Conservation (phyloP, 2,329 filamentous ascomycete genomes). For the Pseudocercospora fuligena region DNA sequence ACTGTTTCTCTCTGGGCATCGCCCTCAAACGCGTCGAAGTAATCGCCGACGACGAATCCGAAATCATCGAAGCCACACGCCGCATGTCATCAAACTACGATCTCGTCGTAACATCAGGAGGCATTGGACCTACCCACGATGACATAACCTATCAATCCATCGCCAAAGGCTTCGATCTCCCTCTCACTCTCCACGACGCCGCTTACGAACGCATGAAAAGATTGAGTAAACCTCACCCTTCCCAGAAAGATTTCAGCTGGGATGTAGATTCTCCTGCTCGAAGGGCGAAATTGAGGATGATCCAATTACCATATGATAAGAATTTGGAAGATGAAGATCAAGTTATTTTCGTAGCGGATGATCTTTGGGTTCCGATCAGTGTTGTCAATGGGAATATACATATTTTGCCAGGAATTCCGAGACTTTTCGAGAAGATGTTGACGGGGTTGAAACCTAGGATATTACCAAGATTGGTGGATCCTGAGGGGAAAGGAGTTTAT, state of each 20-base stretch:
- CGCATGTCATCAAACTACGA: conserved; percentile 91
- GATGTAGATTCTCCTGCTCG: conserved; percentile 77
- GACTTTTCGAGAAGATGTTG: conserved; percentile 79
- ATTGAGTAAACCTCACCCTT: conserved; percentile 73
- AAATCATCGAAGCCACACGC: conserved; percentile 84
- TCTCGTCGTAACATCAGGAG: conserved; percentile 92
- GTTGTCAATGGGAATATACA: conserved; percentile 93
- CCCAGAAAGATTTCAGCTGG: conserved; percentile 77
- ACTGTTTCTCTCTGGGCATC: conserved; percentile 68
- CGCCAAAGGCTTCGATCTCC: conserved; percentile 81
- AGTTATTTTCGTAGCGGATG: conserved; percentile 76
- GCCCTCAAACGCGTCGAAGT: conserved; percentile 86
- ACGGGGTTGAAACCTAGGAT: conserved; percentile 75
- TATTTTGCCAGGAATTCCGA: conserved; percentile 87
- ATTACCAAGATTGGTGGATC: conserved; percentile 73
- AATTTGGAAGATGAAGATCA: conserved; percentile 67
- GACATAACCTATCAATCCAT: conserved; percentile 97
- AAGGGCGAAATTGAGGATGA: conserved; percentile 87
- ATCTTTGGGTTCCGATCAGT: conserved; percentile 87
- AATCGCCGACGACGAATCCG: conserved; percentile 86
- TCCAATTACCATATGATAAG: conserved; percentile 78
- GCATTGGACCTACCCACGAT: conserved; percentile 96
- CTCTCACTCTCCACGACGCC: conserved; percentile 75
- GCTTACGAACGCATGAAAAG: conserved; percentile 83
- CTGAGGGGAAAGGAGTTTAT: conserved; percentile 78